Base-by-base conservation (phyloP, 768 basidiomycete genomes). In the Pulveroboletus ravenelii region DNA sequence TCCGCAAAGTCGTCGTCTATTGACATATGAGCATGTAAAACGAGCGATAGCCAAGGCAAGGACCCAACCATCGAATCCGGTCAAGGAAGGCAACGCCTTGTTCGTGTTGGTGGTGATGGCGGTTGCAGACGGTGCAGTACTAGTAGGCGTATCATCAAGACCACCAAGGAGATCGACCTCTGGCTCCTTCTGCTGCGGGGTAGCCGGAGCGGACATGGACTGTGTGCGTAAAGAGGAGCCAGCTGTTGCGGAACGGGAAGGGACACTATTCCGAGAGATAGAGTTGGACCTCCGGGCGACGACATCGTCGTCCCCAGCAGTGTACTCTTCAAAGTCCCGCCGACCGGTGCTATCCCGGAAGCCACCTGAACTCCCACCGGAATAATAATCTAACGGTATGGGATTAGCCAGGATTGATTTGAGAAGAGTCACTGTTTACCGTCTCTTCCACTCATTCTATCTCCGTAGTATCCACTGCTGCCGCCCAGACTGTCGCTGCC, bases 231-330 rank as follows among this genome's bases (percentile, higher is more conserved):
- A 68, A 14, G 79, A 70, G 8, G 76, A 66, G 3, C 77, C 59
- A 10, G 76, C 55, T 13, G 74, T 62, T 5, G 70, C 64, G 25
- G 65, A 54, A 17, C 63, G 60, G 10, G 72, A 54, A 47, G 59
- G 23, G 5, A 53, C 51, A 30, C 57, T 66, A 45, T 69, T 72
- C 30, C 59, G 59, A 18, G 70, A 61, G 40, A 74, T 36, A 18
- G 73, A 73, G 40, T 71, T 73, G 53, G 67, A 74, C 46, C 67
- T 76, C 54, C 63, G 70, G 54, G 38, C 62, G 51, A 59, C 67
- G 36, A 63, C 68, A n/a, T 95, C 93, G 53, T 97, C 94, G 51
- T 92, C 92, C 2, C 95, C 95, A 12, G 95, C 96, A 57, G 95
- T 89, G 67, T 99, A 99, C 66, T 97, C 94, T 61, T 98, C 94